Evolutionary conservation across 2,329 filamentous ascomycete species (phyloP), one percentile per base, ranked within the genome.

Genomic region (Alternaria sp.): DNA sequence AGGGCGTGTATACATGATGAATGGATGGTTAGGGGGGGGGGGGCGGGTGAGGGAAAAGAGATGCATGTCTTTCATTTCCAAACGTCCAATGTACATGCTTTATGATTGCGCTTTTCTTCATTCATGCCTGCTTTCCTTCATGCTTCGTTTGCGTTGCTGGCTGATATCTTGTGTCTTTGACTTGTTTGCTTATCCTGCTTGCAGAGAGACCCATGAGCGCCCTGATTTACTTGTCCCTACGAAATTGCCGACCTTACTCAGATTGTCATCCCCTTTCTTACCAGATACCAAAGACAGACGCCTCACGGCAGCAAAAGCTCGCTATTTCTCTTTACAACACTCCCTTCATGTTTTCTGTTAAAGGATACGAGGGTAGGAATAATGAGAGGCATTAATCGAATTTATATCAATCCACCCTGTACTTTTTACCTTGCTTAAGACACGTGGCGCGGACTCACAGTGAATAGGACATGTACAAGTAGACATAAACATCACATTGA

Each of bases 31-130:
- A 46, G 42, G 33, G 13, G 10, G 26, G 17, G 31, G 1, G 36
- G 42, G 33, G 13, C 5, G 26, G 17, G 31, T 3, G 36, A 6
- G 36, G 26, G 34, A 51, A 46, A 54, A 60, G 56, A 51, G 26
- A 23, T 28, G 26, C 40, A 21, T 33, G n/a, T 53, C 24, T 52
- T 44, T 37, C 28, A 44, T 53, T 31, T 53, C 39, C 37, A 23
- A 40, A 37, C 36, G 52, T 56, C 44, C 44, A 62, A 62, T 60
- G 60, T 62, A 62, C 56, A 62, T 59, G 42, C 28, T 56, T 54
- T 14, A 54, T 46, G 41, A 48, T 48, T 54, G 29, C 29, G 14
- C 28, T 31, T 33, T 33, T 29, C 17, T 33, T 17, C 17, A 17
- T 17, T 17, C 17, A 17, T 17, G 17, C 17, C 17, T 17, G 17